Conservation (phyloP, 1,284 basidiomycete species). For the Irpex rosettiformis region DNA sequence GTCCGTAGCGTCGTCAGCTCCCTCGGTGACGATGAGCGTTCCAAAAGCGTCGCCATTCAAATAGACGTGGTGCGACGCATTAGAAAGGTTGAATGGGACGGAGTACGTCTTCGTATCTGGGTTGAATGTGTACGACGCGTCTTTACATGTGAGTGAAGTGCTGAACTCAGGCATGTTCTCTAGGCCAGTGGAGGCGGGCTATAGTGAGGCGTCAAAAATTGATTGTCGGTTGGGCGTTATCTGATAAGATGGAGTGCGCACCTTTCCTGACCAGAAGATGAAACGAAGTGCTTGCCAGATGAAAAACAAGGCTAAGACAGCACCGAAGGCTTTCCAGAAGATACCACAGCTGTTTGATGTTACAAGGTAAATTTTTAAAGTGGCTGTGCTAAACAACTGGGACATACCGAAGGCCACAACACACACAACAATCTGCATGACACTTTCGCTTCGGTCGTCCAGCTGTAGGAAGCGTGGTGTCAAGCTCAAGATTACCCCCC, state of each 20-base stretch:
- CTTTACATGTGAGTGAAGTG: slow-evolving; percentile 46
- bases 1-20: slow-evolving; percentile 34
- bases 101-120: slow-evolving; percentile 33
- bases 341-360: slow-evolving; percentile 39
- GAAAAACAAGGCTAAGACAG: slow-evolving; percentile 39
- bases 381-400: background rate
- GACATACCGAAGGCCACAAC: slow-evolving; percentile 50
- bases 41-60: slow-evolving; percentile 43
- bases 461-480: slow-evolving; percentile 32
- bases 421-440: slow-evolving; percentile 41
- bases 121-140: slow-evolving; percentile 42
- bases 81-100: slow-evolving; percentile 34
- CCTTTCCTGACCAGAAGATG: slow-evolving; percentile 44
- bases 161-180: slow-evolving; percentile 54
- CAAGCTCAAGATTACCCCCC: slow-evolving; percentile 26
- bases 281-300: slow-evolving; percentile 44
- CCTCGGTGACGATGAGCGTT: slow-evolving; percentile 46
- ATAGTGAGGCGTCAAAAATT: background rate
- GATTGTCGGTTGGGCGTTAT: background rate
- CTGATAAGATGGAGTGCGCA: slow-evolving; percentile 24
- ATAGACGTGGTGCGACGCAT: slow-evolving; percentile 14
- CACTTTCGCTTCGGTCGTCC: slow-evolving; percentile 28
- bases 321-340: slow-evolving; percentile 54
- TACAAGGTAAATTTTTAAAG: background rate
- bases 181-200: slow-evolving; percentile 48